Percentiles rank a stretch among this genome's conserved stretches.
phyloP scores from a whole-genome alignment of 169 alveolate species.

The Toxoplasma gondii region DNA sequence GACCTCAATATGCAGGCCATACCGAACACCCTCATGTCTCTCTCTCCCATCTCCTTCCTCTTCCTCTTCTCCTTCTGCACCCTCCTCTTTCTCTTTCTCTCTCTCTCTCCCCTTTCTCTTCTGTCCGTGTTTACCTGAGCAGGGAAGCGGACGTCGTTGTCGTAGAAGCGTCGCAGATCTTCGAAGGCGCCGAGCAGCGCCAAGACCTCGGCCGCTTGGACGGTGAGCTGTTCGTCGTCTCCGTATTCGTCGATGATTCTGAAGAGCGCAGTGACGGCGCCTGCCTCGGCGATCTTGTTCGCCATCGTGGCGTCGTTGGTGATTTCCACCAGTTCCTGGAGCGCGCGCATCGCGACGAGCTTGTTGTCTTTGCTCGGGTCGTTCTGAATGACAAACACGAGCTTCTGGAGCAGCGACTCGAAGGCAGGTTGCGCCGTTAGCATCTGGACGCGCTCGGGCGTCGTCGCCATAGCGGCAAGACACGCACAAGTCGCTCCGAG shows the following conservation, averaged over 20 bases:
- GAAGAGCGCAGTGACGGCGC: constrained; percentile 67
- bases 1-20: no score
- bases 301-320: constrained; percentile 66
- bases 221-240: constrained; percentile 58
- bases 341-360: constrained; percentile 75
- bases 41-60: no score
- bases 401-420: constrained; percentile 74
- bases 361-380: constrained; percentile 77
- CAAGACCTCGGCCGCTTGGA: constrained; percentile 60
- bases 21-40: no score
- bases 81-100: no score
- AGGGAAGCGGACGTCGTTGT: constrained; percentile 65
- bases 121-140: not conserved
- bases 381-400: constrained; percentile 77
- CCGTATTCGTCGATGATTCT: constrained; percentile 59
- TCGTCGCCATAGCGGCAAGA: constrained; percentile 88
- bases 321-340: constrained; percentile 74
- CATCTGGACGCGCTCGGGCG: constrained; percentile 84
- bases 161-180: constrained; percentile 67
- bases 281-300: constrained; percentile 61
- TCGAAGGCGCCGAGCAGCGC: constrained; percentile 64
- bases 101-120: no score
- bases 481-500: constrained; percentile 88
- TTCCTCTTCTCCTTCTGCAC: no score
- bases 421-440: constrained; percentile 84